Conservation (phyloP, 306 rosid genomes). For the Amphicarpaea edgeworthii region DNA sequence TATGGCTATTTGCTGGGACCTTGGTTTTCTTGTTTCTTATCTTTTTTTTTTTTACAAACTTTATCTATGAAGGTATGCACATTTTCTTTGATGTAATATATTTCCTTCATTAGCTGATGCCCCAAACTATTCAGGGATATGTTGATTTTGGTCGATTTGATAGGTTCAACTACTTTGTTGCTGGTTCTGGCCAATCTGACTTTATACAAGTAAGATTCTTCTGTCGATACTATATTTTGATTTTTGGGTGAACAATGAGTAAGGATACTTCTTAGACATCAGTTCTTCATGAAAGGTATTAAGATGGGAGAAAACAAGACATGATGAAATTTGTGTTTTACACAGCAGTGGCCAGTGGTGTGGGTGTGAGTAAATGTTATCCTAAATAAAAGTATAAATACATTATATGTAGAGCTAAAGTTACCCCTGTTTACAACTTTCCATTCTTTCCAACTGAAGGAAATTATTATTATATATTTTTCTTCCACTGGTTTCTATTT, state of each 20-base stretch:
- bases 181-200: conserved; percentile 76
- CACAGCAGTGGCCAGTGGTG: no score
- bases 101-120: conserved; percentile 42
- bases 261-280: conserved; percentile 27
- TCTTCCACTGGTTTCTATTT: conserved; percentile 12
- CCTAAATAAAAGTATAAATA: neutral
- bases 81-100: conserved; percentile 38
- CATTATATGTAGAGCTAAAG: neutral
- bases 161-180: conserved; percentile 68
- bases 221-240: conserved; percentile 23
- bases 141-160: conserved; percentile 89
- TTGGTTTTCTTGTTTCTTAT: conserved; percentile 22
- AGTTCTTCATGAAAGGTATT: neutral
- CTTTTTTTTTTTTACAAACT: conserved; percentile 15
- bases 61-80: conserved; percentile 17
- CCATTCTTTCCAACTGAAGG: conserved; percentile 10
- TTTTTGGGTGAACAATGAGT: neutral
- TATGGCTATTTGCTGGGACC: conserved; percentile 3
- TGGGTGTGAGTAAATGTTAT: neutral
- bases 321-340: conserved; percentile 11
- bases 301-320: conserved; percentile 5
- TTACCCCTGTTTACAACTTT: neutral
- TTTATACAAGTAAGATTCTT: conserved; percentile 81
- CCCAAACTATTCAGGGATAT: conserved; percentile 72
- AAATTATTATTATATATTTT: conserved; percentile 14